Evolutionary conservation across 192 early-diverging fungal species (phyloP).

Genomic region (Coemansia sp.): DNA sequence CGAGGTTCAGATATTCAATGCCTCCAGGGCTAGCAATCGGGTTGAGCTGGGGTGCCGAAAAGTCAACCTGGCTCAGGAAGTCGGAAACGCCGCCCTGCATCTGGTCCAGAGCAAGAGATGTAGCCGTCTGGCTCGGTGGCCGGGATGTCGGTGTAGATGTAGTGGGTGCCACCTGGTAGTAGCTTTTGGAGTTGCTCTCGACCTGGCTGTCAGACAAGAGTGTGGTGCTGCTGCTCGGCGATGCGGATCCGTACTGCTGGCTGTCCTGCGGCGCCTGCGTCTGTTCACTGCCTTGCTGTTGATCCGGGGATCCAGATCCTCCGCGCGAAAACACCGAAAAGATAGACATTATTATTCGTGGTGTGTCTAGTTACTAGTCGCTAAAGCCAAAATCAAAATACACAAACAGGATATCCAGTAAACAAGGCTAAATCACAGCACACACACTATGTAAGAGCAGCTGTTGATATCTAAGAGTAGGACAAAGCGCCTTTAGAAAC

Average conservation of each 20-base stretch:
- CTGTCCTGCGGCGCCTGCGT: conserved; percentile 26
- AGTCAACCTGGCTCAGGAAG: conserved; percentile 51
- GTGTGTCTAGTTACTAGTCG: background rate
- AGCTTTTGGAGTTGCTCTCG: conserved; percentile 14
- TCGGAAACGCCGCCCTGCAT: conserved; percentile 51
- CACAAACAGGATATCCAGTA: background rate
- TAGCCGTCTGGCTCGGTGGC: background rate
- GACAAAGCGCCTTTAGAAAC: background rate
- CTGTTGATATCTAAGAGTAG: background rate
- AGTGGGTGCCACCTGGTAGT: conserved; percentile 24
- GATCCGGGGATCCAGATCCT: conserved; percentile 18
- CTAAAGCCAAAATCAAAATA: background rate
- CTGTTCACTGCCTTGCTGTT: conserved; percentile 12
- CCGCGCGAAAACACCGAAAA: conserved; percentile 51
- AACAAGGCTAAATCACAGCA: background rate
- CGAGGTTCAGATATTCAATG: conserved; percentile 54
- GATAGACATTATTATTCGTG: conserved; percentile 37
- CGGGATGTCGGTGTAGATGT: conserved; percentile 6
- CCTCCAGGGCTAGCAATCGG: conserved; percentile 33
- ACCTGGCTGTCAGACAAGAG: conserved; percentile 17
- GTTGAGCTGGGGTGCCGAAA: conserved; percentile 40
- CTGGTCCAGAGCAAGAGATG: conserved; percentile 24
- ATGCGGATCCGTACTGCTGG: conserved; percentile 11
- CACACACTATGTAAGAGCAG: background rate
- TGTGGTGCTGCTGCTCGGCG: conserved; percentile 15